Evolutionary conservation across 148 eudicot genomes (phyloP), one percentile per base, ranked within the genome.

Genomic region (Salicornia ramosissima): DNA sequence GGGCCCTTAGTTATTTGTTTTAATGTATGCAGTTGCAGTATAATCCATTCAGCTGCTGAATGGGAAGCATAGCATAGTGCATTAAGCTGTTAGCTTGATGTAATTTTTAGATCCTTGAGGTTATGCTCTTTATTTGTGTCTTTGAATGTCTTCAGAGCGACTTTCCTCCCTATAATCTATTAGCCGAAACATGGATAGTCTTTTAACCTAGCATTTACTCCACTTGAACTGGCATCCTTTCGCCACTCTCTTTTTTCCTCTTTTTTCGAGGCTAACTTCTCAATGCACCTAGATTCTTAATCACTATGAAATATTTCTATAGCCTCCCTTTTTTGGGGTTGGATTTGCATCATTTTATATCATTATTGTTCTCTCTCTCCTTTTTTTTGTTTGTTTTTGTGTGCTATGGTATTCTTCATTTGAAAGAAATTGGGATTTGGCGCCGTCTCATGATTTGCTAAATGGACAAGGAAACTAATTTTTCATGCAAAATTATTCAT

Each of bases 401-500:
- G 19, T 7, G 15, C 26, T 19, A 31, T 29, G 39, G 16, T 58
- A 21, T 58, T 30, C 15, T 36, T 1, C 18, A 19, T 19, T 60
- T 61, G 3, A 1, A 13, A 36, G 22, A 61, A 61, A 14, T 34
- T 4, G 45, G 43, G 21, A 13, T 59, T 68, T 59, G 10, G 24
- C 58, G 55, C 30, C 42, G 29, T 28, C 13, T 2, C n/a, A 24
- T 22, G n/a, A 42, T 60, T 19, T 55, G 46, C 67, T 70, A 54
- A 74, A 67, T 57, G 21, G 56, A 10, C 45, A 62, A 49, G 53
- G 19, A 21, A 54, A 39, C 5, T 58, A 12, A 39, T 46, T 43
- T 25, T 39, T 21, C 68, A 74, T 29, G 21, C 21, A 6, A 25
- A 47, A 18, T 63, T 57, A 40, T 50, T 57, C 24, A 15, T 45